Conservation (phyloP, 106 monocot species). For the Hemerocallis citrina region DNA sequence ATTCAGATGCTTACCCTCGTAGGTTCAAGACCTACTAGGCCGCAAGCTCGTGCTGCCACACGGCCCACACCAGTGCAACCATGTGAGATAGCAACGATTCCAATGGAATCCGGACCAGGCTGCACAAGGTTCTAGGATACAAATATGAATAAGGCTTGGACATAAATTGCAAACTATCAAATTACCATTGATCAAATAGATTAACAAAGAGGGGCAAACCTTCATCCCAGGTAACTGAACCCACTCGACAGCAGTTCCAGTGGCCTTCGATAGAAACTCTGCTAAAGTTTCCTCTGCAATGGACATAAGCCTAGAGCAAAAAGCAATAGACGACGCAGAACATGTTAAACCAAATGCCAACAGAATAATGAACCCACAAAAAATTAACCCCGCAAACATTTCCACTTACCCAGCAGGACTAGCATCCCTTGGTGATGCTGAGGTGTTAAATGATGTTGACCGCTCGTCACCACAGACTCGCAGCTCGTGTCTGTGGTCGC, state of each 20-base stretch:
- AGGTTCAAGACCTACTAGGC: slow-evolving; percentile 56
- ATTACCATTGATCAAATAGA: slow-evolving; percentile 12
- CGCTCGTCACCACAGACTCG: slow-evolving; percentile 54
- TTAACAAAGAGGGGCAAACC: slow-evolving; percentile 14
- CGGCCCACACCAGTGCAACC: slow-evolving; percentile 82
- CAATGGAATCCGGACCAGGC: slow-evolving; percentile 91
- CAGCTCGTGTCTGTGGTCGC: slow-evolving; percentile 55
- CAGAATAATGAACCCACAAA: not conserved
- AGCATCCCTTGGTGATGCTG: slow-evolving; percentile 45
- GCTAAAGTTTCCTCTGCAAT: slow-evolving; percentile 70
- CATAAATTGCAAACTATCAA: not conserved
- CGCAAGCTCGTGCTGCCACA: slow-evolving; percentile 80
- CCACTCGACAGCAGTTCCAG: slow-evolving; percentile 84
- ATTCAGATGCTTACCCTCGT: slow-evolving; percentile 26
- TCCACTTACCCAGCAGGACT: slow-evolving; percentile 52
- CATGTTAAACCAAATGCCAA: not conserved
- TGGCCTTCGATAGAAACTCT: slow-evolving; percentile 90
- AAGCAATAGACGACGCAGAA: not conserved
- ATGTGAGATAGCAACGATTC: slow-evolving; percentile 72
- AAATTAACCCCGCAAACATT: not conserved
- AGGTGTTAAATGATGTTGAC: slow-evolving; percentile 16
- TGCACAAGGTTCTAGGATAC: slow-evolving; percentile 56
- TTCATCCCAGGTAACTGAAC: slow-evolving; percentile 90
- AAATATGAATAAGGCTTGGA: too few relatives aligned
- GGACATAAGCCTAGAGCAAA: slow-evolving; percentile 42